Evolutionary conservation across 108 stramenopile species (phyloP).

Genomic region (Parmales sp.): DNA sequence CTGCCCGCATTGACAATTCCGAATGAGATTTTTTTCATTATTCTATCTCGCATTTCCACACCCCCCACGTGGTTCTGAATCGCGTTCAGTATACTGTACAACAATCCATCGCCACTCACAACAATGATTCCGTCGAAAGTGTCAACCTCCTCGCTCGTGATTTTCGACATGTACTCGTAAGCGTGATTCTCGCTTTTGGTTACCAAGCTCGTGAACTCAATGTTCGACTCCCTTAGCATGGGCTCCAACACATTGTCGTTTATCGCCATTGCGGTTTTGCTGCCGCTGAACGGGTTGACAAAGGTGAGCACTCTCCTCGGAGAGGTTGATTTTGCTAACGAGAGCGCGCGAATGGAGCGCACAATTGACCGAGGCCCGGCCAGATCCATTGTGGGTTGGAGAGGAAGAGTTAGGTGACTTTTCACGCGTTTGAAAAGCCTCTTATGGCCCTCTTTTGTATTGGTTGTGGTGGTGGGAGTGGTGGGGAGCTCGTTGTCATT

Average conservation of each 20-base stretch:
- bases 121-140: conserved; percentile 55
- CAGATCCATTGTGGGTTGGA: no score
- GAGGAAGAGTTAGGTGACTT: no score
- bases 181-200: conserved; percentile 52
- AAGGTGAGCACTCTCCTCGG: conserved; percentile 46
- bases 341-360: no score
- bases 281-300: conserved; percentile 68
- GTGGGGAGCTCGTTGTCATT: no score
- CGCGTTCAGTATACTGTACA: conserved; percentile 70
- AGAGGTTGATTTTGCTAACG: no score
- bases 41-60: not conserved
- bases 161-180: conserved; percentile 42
- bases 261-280: conserved; percentile 29
- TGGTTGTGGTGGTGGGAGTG: no score
- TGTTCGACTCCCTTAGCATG: conserved; percentile 61
- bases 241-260: conserved; percentile 42
- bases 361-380: no score
- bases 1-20: conserved; percentile 69
- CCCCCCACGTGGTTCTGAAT: conserved; percentile 39
- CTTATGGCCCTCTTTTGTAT: no score
- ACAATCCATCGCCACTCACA: conserved; percentile 72
- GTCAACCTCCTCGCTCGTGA: conserved; percentile 34
- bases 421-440: no score
- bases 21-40: conserved; percentile 32
- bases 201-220: conserved; percentile 43